phyloP scores from a whole-genome alignment of 2,329 filamentous ascomycete species.

The Neurospora sp. region DNA sequence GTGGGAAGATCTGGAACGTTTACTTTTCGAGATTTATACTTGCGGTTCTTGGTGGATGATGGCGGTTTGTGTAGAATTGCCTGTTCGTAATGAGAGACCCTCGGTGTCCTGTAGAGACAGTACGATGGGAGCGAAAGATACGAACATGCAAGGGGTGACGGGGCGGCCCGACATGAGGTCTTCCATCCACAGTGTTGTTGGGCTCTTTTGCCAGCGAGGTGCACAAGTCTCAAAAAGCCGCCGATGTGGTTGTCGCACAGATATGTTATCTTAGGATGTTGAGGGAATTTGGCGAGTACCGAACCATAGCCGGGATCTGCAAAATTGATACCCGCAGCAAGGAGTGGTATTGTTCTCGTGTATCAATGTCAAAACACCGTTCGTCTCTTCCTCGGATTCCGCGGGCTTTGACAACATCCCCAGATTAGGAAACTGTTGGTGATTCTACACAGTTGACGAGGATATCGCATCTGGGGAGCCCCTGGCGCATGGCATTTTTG shows the following conservation, averaged over 20 bases:
- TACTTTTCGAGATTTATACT: background rate
- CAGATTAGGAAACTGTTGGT: background rate
- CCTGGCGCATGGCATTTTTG: background rate
- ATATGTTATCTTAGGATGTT: background rate
- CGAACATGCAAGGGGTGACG: background rate
- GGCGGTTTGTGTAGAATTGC: background rate
- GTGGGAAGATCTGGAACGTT: background rate
- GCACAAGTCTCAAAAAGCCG: background rate
- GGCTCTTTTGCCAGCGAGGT: background rate
- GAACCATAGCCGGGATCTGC: background rate
- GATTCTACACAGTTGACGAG: background rate
- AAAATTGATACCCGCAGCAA: background rate
- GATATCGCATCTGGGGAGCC: background rate
- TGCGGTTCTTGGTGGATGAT: background rate
- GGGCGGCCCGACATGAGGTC: background rate
- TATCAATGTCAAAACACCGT: background rate
- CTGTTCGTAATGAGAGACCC: background rate
- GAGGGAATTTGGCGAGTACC: background rate
- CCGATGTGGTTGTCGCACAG: background rate
- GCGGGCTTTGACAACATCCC: background rate
- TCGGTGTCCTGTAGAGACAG: background rate
- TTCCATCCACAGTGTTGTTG: background rate
- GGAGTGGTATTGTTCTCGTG: background rate
- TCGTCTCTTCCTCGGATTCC: background rate
- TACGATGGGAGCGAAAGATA: background rate